Percentiles rank a stretch among this genome's conserved stretches.
These are phyloP conservation scores for Mesembryanthemum crystallinum DNA, from an alignment of 148 eudicot genomes.

Conservation along the genomic window DNA sequence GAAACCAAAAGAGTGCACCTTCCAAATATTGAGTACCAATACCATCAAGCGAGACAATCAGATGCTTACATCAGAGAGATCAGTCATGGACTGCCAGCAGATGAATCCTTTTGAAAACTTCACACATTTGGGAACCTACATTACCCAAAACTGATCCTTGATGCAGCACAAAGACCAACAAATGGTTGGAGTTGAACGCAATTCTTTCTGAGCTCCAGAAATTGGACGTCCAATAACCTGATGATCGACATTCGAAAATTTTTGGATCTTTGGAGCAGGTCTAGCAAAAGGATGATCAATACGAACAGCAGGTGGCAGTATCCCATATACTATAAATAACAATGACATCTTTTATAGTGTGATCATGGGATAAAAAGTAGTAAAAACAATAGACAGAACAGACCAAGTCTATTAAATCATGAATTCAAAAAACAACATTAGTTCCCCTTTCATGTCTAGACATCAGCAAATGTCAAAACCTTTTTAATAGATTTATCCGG, in stretches of 20 bases:
- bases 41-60: background rate
- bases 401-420: background rate
- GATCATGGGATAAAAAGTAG: background rate
- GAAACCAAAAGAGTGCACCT: too few species aligned
- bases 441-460: background rate
- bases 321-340: slow-evolving; percentile 75
- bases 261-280: slow-evolving; percentile 35
- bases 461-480: background rate
- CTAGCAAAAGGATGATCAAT: slow-evolving; percentile 29
- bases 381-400: background rate
- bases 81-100: slow-evolving; percentile 37
- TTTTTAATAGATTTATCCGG: background rate
- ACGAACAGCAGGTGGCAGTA: slow-evolving; percentile 34
- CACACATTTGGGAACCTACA: slow-evolving; percentile 19
- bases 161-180: slow-evolving; percentile 29
- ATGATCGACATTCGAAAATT: slow-evolving; percentile 26
- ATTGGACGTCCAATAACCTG: slow-evolving; percentile 18
- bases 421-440: background rate
- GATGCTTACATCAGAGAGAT: slow-evolving; percentile 46
- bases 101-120: slow-evolving; percentile 22
- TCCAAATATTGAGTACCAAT: background rate
- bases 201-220: slow-evolving; percentile 7
- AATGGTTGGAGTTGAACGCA: slow-evolving; percentile 14
- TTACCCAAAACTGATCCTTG: slow-evolving; percentile 24
- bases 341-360: slow-evolving; percentile 66